Evolutionary conservation across 1,139 yeast species (phyloP), one percentile per base, ranked within the genome.

Genomic region (Protomyces gravidus): DNA sequence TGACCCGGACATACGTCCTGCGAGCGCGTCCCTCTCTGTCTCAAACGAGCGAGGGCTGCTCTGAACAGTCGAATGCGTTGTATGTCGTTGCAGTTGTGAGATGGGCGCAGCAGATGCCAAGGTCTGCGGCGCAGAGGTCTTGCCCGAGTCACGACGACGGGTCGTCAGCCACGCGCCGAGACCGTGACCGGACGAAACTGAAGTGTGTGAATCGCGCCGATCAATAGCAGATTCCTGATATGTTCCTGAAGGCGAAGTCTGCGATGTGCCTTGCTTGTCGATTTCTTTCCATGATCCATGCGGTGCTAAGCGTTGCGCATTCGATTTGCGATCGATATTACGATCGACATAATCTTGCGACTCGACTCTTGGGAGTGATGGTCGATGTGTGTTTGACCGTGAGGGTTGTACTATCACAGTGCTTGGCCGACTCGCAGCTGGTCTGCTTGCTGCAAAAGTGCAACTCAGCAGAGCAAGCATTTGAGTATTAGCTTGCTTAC

Each of bases 391-490:
- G 15, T 15, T 39, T 13, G 17, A 23, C 23, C 9, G 48, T 19
- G 19, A 36, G 45, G 21, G 50, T 21, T 19, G 45, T 21, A 25
- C 17, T 17, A 27, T 9, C 51, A 11, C 25, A 13, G 6, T 36
- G 15, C 9, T 30, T 11, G 39, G 51, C 46, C 19, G 60, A 19
- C 15, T 30, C 46, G 17, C 21, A n/a, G n/a, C n/a, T 19, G 23
- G 46, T 19, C 21, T 61, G 47, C 30, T 19, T 53, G 50, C 68
- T 61, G 67, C 68, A 61, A 77, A 66, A 2, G 89, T 78, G 72
- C 96, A 88, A 1, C 94, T 82, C 68, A 89, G 73, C 87, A 87
- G 85, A 0, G 96, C 96, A 21, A 92, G 75, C 96, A 90, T 89
- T 70, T 90, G 97, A 23, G 88, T 74, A 67, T 90, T 86, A 2